phyloP scores from a whole-genome alignment of 1,284 basidiomycete genomes.

The Caloboletus firmus region DNA sequence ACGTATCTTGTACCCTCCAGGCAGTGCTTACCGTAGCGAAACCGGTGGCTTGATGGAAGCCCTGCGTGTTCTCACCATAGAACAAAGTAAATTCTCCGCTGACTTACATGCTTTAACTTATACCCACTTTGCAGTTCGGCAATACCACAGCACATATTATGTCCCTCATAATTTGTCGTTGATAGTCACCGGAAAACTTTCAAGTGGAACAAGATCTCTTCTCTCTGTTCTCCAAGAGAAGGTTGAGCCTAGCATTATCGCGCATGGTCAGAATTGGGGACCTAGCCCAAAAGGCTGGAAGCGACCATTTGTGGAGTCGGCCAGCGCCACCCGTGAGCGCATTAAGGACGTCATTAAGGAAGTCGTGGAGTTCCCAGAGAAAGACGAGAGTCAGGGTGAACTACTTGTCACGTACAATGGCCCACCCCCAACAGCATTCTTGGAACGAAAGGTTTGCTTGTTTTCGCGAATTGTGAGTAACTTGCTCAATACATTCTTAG shows the following conservation, averaged over 20 bases:
- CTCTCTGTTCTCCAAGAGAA: slow-evolving; percentile 77
- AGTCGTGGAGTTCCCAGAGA: slow-evolving; percentile 93
- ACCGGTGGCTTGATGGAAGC: slow-evolving; percentile 96
- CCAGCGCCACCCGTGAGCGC: slow-evolving; percentile 63
- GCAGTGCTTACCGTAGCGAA: slow-evolving; percentile 92
- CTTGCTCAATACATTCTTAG: slow-evolving; percentile 36
- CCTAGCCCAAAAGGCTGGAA: slow-evolving; percentile 81
- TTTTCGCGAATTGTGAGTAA: neutral
- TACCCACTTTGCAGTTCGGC: slow-evolving; percentile 58
- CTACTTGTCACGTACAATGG: slow-evolving; percentile 81
- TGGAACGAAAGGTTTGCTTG: slow-evolving; percentile 67
- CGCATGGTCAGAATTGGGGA: slow-evolving; percentile 69
- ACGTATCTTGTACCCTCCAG: slow-evolving; percentile 75
- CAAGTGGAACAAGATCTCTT: slow-evolving; percentile 65
- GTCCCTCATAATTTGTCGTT: slow-evolving; percentile 92
- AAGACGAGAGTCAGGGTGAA: slow-evolving; percentile 95
- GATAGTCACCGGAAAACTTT: slow-evolving; percentile 79
- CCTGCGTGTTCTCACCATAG: slow-evolving; percentile 80
- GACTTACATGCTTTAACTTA: slow-evolving; percentile 7
- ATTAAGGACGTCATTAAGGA: slow-evolving; percentile 58
- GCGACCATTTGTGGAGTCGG: slow-evolving; percentile 91
- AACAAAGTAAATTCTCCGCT: slow-evolving; percentile 69
- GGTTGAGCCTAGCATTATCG: slow-evolving; percentile 79
- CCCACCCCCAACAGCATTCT: slow-evolving; percentile 69
- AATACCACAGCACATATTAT: slow-evolving; percentile 92